phyloP scores from a whole-genome alignment of 495 filamentous ascomycete genomes.

The Daldinia grandis region DNA sequence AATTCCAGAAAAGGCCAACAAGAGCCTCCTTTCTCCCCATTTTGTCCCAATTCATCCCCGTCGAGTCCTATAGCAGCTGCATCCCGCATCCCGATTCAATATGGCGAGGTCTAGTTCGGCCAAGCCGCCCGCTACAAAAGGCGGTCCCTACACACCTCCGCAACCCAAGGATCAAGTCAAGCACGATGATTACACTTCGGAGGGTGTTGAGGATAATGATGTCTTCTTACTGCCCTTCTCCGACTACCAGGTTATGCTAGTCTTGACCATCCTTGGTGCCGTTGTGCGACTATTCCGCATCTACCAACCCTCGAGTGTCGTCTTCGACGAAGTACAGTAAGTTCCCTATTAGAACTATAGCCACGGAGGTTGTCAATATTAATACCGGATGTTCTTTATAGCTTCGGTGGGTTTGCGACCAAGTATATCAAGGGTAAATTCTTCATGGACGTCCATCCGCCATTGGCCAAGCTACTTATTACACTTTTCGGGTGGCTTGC shows the following conservation, averaged over 20 bases:
- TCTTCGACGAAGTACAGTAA: constrained; percentile 99
- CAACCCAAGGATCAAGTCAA: constrained; percentile 47
- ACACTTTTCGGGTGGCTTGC: constrained; percentile 95
- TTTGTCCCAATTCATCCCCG: constrained; percentile 1
- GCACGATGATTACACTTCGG: constrained; percentile 67
- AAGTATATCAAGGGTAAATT: constrained; percentile 99
- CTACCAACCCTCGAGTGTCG: constrained; percentile 94
- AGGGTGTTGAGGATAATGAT: constrained; percentile 74
- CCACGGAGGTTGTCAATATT: constrained; percentile 33
- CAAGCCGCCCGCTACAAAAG: constrained; percentile 51
- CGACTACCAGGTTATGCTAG: constrained; percentile 79
- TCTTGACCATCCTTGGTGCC: constrained; percentile 77
- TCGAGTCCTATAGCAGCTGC: constrained; percentile 6
- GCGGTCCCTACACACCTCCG: constrained; percentile 30
- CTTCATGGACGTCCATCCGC: constrained; percentile 99
- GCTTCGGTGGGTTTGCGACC: constrained; percentile 95
- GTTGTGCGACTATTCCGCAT: constrained; percentile 92
- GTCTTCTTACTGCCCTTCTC: constrained; percentile 76
- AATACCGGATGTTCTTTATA: constrained; percentile 45
- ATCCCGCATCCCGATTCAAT: constrained; percentile 12
- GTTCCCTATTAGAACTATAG: constrained; percentile 11
- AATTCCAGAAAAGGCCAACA: constrained; percentile 32
- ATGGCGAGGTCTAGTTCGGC: constrained; percentile 55
- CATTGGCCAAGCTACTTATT: constrained; percentile 94
- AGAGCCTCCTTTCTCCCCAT: constrained; percentile 27